phyloP scores from a whole-genome alignment of 1,139 yeast genomes.

The Suhomyces yuchorum region DNA sequence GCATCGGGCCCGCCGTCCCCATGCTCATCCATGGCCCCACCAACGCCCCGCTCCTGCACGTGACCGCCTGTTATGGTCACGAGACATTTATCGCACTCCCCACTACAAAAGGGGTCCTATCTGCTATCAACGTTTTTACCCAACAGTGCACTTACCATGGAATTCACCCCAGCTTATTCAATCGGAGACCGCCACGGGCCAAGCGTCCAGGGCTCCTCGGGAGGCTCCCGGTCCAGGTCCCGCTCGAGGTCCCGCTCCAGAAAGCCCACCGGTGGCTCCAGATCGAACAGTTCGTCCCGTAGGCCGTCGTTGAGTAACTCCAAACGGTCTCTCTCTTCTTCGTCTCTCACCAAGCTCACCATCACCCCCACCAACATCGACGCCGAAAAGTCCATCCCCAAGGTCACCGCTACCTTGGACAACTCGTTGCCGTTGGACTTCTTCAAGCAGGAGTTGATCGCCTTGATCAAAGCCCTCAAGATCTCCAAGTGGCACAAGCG shows the following conservation, averaged over 20 bases:
- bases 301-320: conserved; percentile 34
- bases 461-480: conserved; percentile 61
- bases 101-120: conserved; percentile 1
- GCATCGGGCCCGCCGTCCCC: background rate
- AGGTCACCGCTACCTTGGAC: conserved; percentile 54
- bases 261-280: conserved; percentile 34
- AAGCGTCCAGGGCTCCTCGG: background rate
- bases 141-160: conserved; percentile 5
- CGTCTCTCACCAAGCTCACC: conserved; percentile 13
- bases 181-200: conserved; percentile 8
- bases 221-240: conserved; percentile 14
- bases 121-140: background rate
- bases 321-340: conserved; percentile 34
- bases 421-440: conserved; percentile 78
- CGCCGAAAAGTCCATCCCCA: conserved; percentile 36
- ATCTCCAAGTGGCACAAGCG: conserved; percentile 77
- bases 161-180: conserved; percentile 12
- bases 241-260: conserved; percentile 44
- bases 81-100: conserved; percentile 5
- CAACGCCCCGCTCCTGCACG: background rate
- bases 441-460: conserved; percentile 78
- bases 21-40: too few species aligned
- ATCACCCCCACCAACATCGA: conserved; percentile 32
- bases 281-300: conserved; percentile 41
- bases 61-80: conserved; percentile 5